A percentile compares a stretch with the other conserved stretches of the same genome.
phyloP scores from a whole-genome alignment of 2,329 filamentous ascomycete genomes.

The Epichloe coenophiala region DNA sequence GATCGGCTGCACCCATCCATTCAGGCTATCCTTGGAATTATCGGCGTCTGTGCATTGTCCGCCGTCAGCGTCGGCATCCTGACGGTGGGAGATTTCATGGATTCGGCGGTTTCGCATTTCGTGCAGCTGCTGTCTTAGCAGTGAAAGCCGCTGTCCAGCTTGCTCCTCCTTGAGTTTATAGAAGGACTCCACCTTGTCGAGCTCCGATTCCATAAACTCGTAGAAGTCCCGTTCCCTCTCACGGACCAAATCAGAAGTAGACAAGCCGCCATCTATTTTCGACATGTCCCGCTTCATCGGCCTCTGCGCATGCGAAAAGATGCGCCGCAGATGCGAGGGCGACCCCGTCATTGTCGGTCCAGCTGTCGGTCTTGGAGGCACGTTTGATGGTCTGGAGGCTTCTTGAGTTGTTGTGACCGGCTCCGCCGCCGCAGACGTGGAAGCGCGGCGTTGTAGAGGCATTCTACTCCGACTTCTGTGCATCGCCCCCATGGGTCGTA shows the following conservation, averaged over 20 bases:
- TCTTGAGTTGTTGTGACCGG: constrained; percentile 8
- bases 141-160: constrained; percentile 54
- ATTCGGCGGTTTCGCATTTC: constrained; percentile 80
- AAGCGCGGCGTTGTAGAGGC: constrained; percentile 23
- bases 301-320: constrained; percentile 19
- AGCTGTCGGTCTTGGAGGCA: constrained; percentile 6
- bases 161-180: constrained; percentile 82
- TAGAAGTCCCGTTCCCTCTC: constrained; percentile 76
- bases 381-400: constrained; percentile 2
- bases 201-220: constrained; percentile 65
- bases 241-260: constrained; percentile 48
- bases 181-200: constrained; percentile 82
- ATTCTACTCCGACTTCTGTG: constrained; percentile 12
- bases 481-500: constrained; percentile 8
- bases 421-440: constrained; percentile 19
- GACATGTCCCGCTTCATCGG: constrained; percentile 7
- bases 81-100: constrained; percentile 47
- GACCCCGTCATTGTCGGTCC: constrained; percentile 9
- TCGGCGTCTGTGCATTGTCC: constrained; percentile 11
- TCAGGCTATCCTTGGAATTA: constrained; percentile 15
- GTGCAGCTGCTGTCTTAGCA: constrained; percentile 74
- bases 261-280: constrained; percentile 28
- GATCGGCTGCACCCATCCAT: constrained; percentile 38
- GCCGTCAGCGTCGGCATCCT: constrained; percentile 16
- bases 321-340: constrained; percentile 20